Evolutionary conservation across 495 filamentous ascomycete genomes (phyloP).

Genomic region (Aspergillus leporis): DNA sequence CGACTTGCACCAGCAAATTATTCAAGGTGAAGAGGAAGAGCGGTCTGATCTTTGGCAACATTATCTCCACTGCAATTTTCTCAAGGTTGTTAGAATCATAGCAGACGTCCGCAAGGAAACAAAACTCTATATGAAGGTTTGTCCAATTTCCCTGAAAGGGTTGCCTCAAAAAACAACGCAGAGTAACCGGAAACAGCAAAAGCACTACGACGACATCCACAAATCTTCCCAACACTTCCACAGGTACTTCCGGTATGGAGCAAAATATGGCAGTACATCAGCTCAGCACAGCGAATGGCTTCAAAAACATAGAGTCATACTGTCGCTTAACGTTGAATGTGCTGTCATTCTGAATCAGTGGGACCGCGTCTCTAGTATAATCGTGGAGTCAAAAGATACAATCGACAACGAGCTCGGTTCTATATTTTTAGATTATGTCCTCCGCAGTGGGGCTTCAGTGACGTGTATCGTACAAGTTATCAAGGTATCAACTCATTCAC

Average conservation of each 20-base stretch:
- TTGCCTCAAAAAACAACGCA: neutral
- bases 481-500: constrained; percentile 20
- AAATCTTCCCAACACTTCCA: constrained; percentile 58
- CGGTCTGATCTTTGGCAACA: constrained; percentile 56
- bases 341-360: constrained; percentile 64
- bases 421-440: constrained; percentile 55
- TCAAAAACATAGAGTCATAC: constrained; percentile 60
- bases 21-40: constrained; percentile 33
- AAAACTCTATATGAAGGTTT: constrained; percentile 52
- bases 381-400: constrained; percentile 48
- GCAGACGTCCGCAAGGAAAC: constrained; percentile 66
- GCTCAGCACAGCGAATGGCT: constrained; percentile 41
- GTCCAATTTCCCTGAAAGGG: neutral
- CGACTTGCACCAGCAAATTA: constrained; percentile 55
- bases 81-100: constrained; percentile 58
- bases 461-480: constrained; percentile 34
- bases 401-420: constrained; percentile 16
- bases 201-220: constrained; percentile 60
- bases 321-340: constrained; percentile 78
- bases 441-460: constrained; percentile 54
- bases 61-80: constrained; percentile 67
- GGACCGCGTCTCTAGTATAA: constrained; percentile 61
- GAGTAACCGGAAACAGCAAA: constrained; percentile 28
- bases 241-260: constrained; percentile 25
- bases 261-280: constrained; percentile 13